phyloP scores from a whole-genome alignment of 305 asterid species.

The Fraxinus latifolia region DNA sequence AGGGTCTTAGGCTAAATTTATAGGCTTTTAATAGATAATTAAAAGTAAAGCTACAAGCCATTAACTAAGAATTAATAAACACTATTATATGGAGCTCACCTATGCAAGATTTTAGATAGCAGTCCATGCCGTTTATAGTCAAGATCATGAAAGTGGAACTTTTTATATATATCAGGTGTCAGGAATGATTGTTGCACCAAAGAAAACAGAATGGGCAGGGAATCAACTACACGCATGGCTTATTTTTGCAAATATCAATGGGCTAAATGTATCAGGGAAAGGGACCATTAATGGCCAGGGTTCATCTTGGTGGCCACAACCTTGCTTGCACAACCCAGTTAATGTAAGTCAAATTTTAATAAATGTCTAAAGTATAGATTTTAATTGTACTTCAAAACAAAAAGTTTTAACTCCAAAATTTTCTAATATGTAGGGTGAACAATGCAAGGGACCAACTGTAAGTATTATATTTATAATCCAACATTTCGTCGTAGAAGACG shows the following conservation, averaged over 20 bases:
- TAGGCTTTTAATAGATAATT: background rate
- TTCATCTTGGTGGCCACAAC: conserved; percentile 53
- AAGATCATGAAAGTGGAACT: background rate
- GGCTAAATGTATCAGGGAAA: conserved; percentile 48
- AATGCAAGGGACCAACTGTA: conserved; percentile 57
- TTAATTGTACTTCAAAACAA: background rate
- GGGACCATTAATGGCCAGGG: conserved; percentile 54
- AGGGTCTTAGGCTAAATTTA: background rate
- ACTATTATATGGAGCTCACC: background rate
- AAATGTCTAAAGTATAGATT: background rate
- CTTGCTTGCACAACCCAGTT: conserved; percentile 45
- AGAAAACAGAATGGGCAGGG: conserved; percentile 41
- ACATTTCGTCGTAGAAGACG: background rate
- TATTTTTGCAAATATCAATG: conserved; percentile 31
- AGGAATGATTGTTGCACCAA: conserved; percentile 50
- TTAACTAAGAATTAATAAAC: background rate
- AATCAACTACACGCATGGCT: conserved; percentile 47
- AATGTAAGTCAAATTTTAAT: conserved; percentile 23
- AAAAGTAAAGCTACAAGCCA: background rate
- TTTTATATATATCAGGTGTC: conserved; percentile 35
- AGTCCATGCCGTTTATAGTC: background rate
- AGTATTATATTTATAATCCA: conserved; percentile 11
- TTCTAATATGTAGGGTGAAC: conserved; percentile 33
- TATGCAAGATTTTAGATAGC: background rate
- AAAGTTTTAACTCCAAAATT: background rate